Base-by-base conservation (phyloP, 352 stramenopile genomes). In the Phytophthora palmivora region DNA sequence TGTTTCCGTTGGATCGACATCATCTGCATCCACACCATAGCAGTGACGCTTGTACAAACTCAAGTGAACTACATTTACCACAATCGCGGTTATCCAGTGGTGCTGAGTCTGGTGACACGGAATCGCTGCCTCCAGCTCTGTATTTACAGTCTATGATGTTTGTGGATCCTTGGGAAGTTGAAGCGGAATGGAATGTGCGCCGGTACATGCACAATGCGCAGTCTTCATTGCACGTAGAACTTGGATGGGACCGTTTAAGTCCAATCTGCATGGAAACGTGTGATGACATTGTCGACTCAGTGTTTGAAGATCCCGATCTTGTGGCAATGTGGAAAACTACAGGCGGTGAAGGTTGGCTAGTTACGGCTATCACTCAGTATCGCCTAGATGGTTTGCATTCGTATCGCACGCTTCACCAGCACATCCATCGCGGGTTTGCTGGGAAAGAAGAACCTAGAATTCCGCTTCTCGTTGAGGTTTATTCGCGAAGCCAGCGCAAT, bases 81-180 rank as follows among this genome's bases (percentile, higher is more conserved):
- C 56, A 18, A 44, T 55, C 51, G 15, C 49, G 45, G n/a, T 37
- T 59, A n/a, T 51, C 46, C 22, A 74, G 36, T 49, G 58, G 15
- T 33, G 16, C 42, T 12, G 58, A 72, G 30, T 41, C 58, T 45
- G 45, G 19, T 7, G 56, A 71, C 14, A n/a, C 19, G 6, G 48
- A 64, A 24, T 11, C 30, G 39, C 49, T 69, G 2, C 48, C 55
- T 28, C 63, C 70, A n/a, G 69, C 55, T 4, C 58, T 72, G 15
- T 67, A 59, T 30, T 49, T 77, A 41, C 75, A 92, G 46, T 79
- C 83, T 14, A 89, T 95, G 64, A 89, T 91, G 79, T 92, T 95
- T 67, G 86, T 95, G 16, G 71, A 90, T 45, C 80, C 82, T 15
- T 95, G 86, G 86, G 84, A 95, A 71, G 76, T 91, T 44, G 86